Evolutionary conservation across 2,329 filamentous ascomycete species (phyloP).

Genomic region (Cercospora sp.): DNA sequence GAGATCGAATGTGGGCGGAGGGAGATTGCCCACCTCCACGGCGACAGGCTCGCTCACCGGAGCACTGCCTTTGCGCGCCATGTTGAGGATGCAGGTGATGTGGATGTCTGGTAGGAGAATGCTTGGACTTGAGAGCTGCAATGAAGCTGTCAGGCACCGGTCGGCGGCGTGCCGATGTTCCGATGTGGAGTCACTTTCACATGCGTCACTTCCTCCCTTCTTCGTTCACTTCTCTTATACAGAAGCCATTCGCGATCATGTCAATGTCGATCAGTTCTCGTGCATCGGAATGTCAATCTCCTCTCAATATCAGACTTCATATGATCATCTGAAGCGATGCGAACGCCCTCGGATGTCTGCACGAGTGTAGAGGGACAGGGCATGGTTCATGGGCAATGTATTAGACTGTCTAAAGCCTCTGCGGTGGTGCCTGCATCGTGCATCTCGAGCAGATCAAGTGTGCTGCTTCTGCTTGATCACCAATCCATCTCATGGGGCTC

Average conservation of each 20-base stretch:
- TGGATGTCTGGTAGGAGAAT: neutral
- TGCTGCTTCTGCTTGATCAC: neutral
- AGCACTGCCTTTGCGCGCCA: constrained; percentile 12
- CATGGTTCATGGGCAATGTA: neutral
- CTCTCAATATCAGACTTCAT: too few relatives aligned
- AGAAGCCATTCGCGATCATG: neutral
- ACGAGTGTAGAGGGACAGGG: neutral
- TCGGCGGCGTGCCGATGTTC: neutral
- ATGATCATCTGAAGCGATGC: neutral
- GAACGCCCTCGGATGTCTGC: neutral
- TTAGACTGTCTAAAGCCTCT: neutral
- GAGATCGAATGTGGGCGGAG: constrained; percentile 80
- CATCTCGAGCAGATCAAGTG: neutral
- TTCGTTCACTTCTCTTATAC: too few relatives aligned
- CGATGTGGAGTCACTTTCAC: neutral
- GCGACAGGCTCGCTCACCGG: neutral
- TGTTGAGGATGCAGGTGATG: neutral
- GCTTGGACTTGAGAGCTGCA: neutral
- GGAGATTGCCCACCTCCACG: constrained; percentile 19
- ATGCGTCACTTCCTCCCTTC: too few relatives aligned
- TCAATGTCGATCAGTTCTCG: neutral
- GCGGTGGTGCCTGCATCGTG: neutral
- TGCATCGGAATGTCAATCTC: neutral
- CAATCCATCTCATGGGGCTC: neutral
- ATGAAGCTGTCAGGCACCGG: neutral